Evolutionary conservation across 2,329 filamentous ascomycete species (phyloP).

Genomic region (Diaporthe vexans): DNA sequence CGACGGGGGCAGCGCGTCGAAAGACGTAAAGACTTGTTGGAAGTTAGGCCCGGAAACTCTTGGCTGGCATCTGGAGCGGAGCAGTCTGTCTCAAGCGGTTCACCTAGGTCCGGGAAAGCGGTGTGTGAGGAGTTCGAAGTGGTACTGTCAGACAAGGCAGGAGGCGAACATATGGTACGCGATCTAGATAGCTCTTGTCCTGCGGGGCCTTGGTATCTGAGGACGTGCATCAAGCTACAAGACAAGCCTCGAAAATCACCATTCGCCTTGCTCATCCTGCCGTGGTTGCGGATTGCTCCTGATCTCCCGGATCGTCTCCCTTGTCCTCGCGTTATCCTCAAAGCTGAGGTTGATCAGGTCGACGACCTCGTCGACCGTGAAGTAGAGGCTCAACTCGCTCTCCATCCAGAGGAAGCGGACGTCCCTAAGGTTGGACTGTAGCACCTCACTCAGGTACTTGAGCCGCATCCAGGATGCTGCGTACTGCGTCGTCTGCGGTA

Average conservation of each 20-base stretch:
- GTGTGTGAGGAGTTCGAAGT: neutral
- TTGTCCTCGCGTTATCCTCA: conserved; percentile 71
- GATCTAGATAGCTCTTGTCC: neutral
- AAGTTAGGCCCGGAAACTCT: neutral
- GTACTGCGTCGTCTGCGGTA: conserved; percentile 72
- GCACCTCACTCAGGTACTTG: conserved; percentile 74
- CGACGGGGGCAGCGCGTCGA: neutral
- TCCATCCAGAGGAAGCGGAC: conserved; percentile 75
- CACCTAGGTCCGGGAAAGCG: neutral
- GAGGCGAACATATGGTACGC: neutral
- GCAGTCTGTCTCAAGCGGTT: neutral
- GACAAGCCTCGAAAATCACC: conserved; percentile 2
- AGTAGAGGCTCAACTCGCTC: conserved; percentile 75
- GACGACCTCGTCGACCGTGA: conserved; percentile 71
- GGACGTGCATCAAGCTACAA: neutral
- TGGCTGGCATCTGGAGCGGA: neutral
- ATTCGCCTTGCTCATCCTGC: conserved; percentile 36
- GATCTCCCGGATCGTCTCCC: conserved; percentile 72
- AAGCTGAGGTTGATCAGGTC: conserved; percentile 75
- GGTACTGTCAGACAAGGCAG: neutral
- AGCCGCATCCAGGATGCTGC: conserved; percentile 73
- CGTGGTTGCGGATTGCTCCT: conserved; percentile 63
- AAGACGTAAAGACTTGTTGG: neutral
- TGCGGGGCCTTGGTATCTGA: neutral
- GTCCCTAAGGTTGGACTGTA: conserved; percentile 76